Conservation (phyloP, 257 asterid species). For the Dorcoceras hygrometricum region DNA sequence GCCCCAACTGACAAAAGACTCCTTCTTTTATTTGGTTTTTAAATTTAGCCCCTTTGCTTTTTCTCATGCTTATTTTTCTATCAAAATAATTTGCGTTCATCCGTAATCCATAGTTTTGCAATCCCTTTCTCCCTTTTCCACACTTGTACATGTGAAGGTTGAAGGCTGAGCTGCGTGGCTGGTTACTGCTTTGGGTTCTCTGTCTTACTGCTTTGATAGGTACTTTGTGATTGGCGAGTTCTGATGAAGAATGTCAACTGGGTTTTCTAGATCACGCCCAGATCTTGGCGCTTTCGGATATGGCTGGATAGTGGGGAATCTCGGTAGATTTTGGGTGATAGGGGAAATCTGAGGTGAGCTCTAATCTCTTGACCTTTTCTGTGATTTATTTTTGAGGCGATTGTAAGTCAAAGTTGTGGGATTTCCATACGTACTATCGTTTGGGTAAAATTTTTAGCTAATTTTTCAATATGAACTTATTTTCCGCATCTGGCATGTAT, state of each 20-base stretch:
- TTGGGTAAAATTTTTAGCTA: background rate
- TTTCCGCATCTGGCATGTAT: background rate
- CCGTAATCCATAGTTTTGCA: constrained; percentile 35
- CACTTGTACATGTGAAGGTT: constrained; percentile 6
- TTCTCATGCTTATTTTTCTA: constrained; percentile 9
- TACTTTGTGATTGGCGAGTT: constrained; percentile 30
- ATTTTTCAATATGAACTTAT: background rate
- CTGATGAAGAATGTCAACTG: constrained; percentile 39
- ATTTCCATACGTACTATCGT: background rate
- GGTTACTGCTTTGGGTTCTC: constrained; percentile 31
- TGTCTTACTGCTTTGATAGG: constrained; percentile 25
- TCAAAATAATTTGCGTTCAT: constrained; percentile 30
- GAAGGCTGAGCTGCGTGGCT: constrained; percentile 23
- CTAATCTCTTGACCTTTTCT: constrained; percentile 32
- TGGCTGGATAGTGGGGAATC: constrained; percentile 31
- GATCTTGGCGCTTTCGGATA: constrained; percentile 56
- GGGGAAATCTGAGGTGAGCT: constrained; percentile 32
- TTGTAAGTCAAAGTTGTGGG: constrained; percentile 14
- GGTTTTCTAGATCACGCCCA: constrained; percentile 65
- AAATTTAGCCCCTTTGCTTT: constrained; percentile 15
- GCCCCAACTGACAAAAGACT: constrained; percentile 39
- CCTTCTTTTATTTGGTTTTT: constrained; percentile 32
- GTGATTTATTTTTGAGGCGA: constrained; percentile 22
- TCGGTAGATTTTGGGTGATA: constrained; percentile 18
- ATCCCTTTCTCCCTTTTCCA: constrained; percentile 22